Evolutionary conservation across 1,139 yeast species (phyloP), one percentile per base, ranked within the genome.

Genomic region (Pichiaceae sp.): DNA sequence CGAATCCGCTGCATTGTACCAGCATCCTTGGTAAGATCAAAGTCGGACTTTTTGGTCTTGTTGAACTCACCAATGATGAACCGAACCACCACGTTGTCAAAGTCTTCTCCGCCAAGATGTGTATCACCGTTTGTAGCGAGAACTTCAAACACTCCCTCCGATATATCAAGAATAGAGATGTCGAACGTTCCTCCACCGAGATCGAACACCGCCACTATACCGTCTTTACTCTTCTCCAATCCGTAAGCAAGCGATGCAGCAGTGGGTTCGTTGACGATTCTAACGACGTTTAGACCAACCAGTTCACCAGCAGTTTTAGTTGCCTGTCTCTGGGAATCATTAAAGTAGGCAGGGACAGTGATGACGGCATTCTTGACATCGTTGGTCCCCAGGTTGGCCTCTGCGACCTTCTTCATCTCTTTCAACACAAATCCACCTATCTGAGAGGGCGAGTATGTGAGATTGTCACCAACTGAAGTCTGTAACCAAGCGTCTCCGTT

Each of bases 101-200:
- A 78, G 56, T 82, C 93, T 53, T 82, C 91, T 26, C 93, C 93
- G 37, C 93, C 93, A 42, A 82, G 62, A 63, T 81, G 91, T 1
- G 93, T 81, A 59, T 82, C 82, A 43, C 93, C 93, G 59, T 79
- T 78, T n/a, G 93, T 82, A 21, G 91, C 75, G 45, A 82, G 62
- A 2, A 82, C 93, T 56, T 82, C 91, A 59, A 82, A 82, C 3
- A 82, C 87, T 14, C 89, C 89, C 50, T 76, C 82, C 47, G 81
- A 91, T 36, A 82, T 81, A 53, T 82, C 91, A 46, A 82, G 62
- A 35, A 82, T 75, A 1, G 91, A 81, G 23, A 82, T 79, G 57
- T 82, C 93, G 62, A 82, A 82, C 1, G 93, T 82, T 25, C 93
- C 93, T 19, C 93, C 93, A 41, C 93, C 93, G 38, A 82, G 64